These are phyloP conservation scores for Periconia macrospinosa DNA, from an alignment of 2,329 filamentous ascomycete species.

Conservation along the genomic window DNA sequence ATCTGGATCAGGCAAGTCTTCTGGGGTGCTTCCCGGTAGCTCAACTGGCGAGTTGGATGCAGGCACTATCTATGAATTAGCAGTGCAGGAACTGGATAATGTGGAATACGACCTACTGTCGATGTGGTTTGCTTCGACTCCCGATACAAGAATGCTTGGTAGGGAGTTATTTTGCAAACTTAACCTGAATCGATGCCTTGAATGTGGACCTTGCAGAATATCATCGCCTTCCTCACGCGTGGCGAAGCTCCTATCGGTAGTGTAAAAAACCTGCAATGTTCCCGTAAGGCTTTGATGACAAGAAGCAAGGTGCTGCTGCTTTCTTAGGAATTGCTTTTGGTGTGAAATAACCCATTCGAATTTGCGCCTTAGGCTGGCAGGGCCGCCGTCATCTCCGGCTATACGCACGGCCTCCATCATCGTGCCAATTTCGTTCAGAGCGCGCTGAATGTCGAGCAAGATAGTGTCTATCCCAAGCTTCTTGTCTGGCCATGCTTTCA, in stretches of 20 bases:
- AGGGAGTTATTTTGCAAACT: conserved; percentile 24
- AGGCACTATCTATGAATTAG: conserved; percentile 12
- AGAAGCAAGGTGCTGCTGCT: conserved; percentile 19
- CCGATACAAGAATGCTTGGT: conserved; percentile 23
- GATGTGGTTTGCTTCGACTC: conserved; percentile 11
- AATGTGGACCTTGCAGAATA: conserved; percentile 24
- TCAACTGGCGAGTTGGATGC: conserved; percentile 24
- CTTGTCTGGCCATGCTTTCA: conserved; percentile 24
- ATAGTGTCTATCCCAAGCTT: conserved; percentile 28
- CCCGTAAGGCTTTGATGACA: conserved; percentile 31
- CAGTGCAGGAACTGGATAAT: not conserved
- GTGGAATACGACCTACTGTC: conserved; percentile 15
- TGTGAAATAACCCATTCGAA: conserved; percentile 34
- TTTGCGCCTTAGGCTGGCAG: conserved; percentile 24
- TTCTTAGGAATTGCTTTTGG: conserved; percentile 26
- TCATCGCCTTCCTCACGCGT: conserved; percentile 17
- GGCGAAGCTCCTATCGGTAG: conserved; percentile 21
- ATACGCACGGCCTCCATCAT: conserved; percentile 28
- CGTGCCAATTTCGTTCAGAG: conserved; percentile 33
- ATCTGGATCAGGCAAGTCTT: conserved; percentile 16
- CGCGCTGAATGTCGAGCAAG: conserved; percentile 22
- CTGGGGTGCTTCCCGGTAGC: conserved; percentile 32
- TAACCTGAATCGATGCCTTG: conserved; percentile 21
- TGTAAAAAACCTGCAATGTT: conserved; percentile 32
- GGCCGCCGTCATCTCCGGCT: conserved; percentile 22